These are phyloP conservation scores for Pseudopithomyces maydicus DNA, from an alignment of 2,329 filamentous ascomycete genomes.

Conservation along the genomic window DNA sequence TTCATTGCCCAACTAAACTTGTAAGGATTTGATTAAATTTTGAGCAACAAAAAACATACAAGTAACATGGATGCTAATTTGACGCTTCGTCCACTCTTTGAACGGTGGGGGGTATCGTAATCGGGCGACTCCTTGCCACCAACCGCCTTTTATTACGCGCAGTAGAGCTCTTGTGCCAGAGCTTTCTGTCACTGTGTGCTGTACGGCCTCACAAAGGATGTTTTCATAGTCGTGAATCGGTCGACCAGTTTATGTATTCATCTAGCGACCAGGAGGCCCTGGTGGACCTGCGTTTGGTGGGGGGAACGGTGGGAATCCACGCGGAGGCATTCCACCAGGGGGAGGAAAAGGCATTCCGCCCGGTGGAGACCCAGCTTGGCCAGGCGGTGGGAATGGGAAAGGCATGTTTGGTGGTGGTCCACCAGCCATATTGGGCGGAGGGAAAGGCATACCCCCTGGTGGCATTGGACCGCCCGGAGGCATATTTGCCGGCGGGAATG, in stretches of 20 bases:
- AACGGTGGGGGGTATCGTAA: neutral
- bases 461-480: slow-evolving; percentile 22
- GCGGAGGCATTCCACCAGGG: slow-evolving; percentile 40
- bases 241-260: neutral
- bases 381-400: slow-evolving; percentile 38
- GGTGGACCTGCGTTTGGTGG: slow-evolving; percentile 15
- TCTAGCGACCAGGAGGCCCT: slow-evolving; percentile 21
- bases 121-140: neutral
- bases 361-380: slow-evolving; percentile 37
- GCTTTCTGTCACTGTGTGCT: neutral
- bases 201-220: neutral
- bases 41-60: neutral
- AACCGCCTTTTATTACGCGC: neutral
- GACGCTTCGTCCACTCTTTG: neutral
- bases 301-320: slow-evolving; percentile 27
- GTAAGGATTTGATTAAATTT: neutral
- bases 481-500: slow-evolving; percentile 22
- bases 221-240: neutral
- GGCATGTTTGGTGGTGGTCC: slow-evolving; percentile 37
- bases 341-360: slow-evolving; percentile 48
- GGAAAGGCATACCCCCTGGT: slow-evolving; percentile 29
- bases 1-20: neutral
- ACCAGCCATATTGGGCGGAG: slow-evolving; percentile 35
- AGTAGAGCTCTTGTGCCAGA: neutral
- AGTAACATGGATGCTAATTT: neutral